Evolutionary conservation across 176 grass and related monocot species (phyloP).

Genomic region (Oryza meridionalis): DNA sequence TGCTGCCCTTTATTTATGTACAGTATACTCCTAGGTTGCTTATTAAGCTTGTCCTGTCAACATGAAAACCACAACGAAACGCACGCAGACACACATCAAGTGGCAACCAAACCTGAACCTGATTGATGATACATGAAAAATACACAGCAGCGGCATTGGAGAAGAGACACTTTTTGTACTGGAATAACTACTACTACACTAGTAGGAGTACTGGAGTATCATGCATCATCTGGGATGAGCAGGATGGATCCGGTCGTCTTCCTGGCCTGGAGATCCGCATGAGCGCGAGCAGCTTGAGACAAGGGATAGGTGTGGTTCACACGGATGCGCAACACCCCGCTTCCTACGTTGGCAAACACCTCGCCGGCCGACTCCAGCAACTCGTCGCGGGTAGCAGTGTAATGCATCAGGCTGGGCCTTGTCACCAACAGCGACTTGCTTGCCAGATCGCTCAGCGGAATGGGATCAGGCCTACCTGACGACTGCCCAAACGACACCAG

Average conservation of each 20-base stretch:
- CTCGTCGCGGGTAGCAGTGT: conserved; percentile 61
- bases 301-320: conserved; percentile 64
- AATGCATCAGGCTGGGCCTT: conserved; percentile 69
- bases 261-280: conserved; percentile 63
- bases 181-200: too few species aligned
- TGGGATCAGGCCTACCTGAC: conserved; percentile 57
- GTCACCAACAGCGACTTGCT: conserved; percentile 72
- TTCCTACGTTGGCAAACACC: conserved; percentile 58
- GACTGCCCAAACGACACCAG: conserved; percentile 79
- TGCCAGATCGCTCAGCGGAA: conserved; percentile 52
- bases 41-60: too few species aligned
- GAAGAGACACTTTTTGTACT: too few species aligned
- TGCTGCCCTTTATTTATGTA: too few species aligned
- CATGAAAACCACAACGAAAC: too few species aligned
- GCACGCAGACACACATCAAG: too few species aligned
- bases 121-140: too few species aligned
- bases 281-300: conserved; percentile 58
- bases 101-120: too few species aligned
- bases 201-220: too few species aligned
- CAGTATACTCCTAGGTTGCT: too few species aligned
- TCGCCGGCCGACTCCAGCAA: conserved; percentile 61
- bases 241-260: conserved; percentile 70
- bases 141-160: too few species aligned
- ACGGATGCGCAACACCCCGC: conserved; percentile 54
- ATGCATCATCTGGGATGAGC: conserved; percentile 57